Percentiles rank a stretch among this genome's conserved stretches.
Conservation (phyloP, 768 basidiomycete species). For the Phallus indusiatus region DNA sequence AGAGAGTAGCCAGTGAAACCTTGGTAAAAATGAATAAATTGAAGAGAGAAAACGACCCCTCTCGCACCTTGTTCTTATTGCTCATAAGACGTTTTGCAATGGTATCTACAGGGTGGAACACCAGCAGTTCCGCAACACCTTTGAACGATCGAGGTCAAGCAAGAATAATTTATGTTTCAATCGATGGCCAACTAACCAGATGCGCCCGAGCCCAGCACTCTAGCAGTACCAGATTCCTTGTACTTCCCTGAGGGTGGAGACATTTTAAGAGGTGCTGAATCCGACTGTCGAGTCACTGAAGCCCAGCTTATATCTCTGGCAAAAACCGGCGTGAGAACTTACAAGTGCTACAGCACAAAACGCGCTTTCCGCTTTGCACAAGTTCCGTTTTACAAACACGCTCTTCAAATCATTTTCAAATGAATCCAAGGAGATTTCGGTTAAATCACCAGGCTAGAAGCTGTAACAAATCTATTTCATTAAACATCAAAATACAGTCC, state of each 20-base stretch:
- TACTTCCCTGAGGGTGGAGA: slow-evolving; percentile 37
- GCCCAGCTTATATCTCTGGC: neutral
- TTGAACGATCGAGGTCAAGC: neutral
- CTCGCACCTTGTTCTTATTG: slow-evolving; percentile 73
- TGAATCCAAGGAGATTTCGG: too few relatives aligned
- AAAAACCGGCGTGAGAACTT: neutral
- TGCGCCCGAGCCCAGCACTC: slow-evolving; percentile 84
- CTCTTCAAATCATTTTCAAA: too few relatives aligned
- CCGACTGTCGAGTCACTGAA: too few relatives aligned
- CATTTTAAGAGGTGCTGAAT: slow-evolving; percentile 23
- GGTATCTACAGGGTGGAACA: slow-evolving; percentile 96
- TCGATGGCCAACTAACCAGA: slow-evolving; percentile 63
- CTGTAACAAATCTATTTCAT: too few relatives aligned
- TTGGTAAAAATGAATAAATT: slow-evolving; percentile 19
- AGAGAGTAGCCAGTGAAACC: slow-evolving; percentile 56
- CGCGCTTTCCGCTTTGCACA: too few relatives aligned
- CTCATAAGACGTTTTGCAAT: slow-evolving; percentile 99
- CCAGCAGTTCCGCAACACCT: slow-evolving; percentile 91
- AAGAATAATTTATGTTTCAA: neutral
- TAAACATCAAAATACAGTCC: too few relatives aligned
- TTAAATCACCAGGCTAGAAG: too few relatives aligned
- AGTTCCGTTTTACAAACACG: too few relatives aligned
- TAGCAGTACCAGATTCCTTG: slow-evolving; percentile 83
- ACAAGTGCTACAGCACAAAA: too few relatives aligned
- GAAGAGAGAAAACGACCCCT: neutral